Percentiles rank a stretch among this genome's conserved stretches.
These are phyloP conservation scores for Fusarium albidum DNA, from an alignment of 2,329 filamentous ascomycete genomes.

Conservation along the genomic window DNA sequence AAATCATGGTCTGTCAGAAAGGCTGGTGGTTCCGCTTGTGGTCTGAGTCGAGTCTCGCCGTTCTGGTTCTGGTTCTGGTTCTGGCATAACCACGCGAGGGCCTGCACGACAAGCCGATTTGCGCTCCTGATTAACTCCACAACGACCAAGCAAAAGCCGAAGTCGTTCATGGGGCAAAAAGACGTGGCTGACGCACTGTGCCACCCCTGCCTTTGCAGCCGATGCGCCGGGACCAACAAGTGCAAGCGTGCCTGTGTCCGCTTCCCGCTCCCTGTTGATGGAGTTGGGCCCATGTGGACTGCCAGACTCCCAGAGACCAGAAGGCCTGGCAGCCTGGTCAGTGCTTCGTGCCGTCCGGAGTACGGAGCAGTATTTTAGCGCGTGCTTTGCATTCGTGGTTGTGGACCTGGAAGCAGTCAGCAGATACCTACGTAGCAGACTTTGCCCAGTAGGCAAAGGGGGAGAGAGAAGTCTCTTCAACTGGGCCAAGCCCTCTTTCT, in stretches of 20 bases:
- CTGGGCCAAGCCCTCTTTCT: not conserved
- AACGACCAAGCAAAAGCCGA: constrained; percentile 16
- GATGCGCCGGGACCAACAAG: constrained; percentile 21
- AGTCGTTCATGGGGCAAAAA: constrained; percentile 26
- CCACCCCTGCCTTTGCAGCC: constrained; percentile 29
- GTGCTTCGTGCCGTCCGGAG: constrained; percentile 9
- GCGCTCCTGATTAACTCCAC: constrained; percentile 6
- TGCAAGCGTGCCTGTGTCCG: constrained; percentile 34
- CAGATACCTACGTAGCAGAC: no score
- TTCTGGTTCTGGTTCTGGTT: no score
- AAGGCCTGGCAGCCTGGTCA: constrained; percentile 4
- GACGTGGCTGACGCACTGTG: constrained; percentile 31
- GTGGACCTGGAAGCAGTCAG: not conserved
- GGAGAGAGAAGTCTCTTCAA: constrained; percentile 1
- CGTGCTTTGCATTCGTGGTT: constrained; percentile 13
- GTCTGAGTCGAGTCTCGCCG: constrained; percentile 6
- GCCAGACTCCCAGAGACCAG: no score
- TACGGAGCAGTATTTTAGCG: constrained; percentile 14
- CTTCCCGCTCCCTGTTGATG: constrained; percentile 41
- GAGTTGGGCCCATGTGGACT: constrained; percentile 21
- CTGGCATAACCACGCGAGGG: not conserved
- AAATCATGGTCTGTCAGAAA: not conserved
- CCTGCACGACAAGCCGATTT: constrained; percentile 8
- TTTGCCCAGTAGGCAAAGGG: not conserved
- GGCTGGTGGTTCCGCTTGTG: constrained; percentile 8